Conservation (phyloP, 2,329 filamentous ascomycete genomes). For the Colletotrichum gigasporum region DNA sequence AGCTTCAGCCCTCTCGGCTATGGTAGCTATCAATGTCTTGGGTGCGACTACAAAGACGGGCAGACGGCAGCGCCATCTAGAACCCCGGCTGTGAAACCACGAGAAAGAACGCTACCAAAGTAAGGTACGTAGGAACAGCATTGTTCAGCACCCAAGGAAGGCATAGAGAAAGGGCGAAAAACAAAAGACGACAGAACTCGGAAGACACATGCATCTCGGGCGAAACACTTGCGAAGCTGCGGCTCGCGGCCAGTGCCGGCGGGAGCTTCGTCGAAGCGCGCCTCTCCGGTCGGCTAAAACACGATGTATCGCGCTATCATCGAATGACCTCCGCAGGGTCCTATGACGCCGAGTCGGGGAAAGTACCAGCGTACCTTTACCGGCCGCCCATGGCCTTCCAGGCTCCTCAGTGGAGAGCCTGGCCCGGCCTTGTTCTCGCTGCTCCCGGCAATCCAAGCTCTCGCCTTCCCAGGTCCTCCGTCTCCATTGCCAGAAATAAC, state of each 20-base stretch:
- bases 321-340: slow-evolving; percentile 22
- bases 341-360: slow-evolving; percentile 27
- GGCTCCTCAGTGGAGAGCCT: slow-evolving; percentile 22
- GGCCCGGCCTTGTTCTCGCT: slow-evolving; percentile 24
- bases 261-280: slow-evolving; percentile 3
- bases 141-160: neutral
- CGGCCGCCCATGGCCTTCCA: slow-evolving; percentile 2
- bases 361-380: slow-evolving; percentile 26
- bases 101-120: neutral
- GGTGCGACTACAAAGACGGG: too few relatives aligned
- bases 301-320: slow-evolving; percentile 27
- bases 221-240: neutral
- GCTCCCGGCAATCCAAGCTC: slow-evolving; percentile 26
- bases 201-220: neutral
- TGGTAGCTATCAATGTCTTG: neutral
- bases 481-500: slow-evolving; percentile 31
- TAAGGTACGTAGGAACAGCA: neutral
- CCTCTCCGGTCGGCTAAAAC: slow-evolving; percentile 9
- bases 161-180: neutral
- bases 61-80: too few relatives aligned
- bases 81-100: neutral
- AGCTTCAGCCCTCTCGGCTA: neutral
- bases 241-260: slow-evolving; percentile 8
- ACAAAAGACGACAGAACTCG: neutral
- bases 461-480: slow-evolving; percentile 12